A percentile compares a stretch with the other conserved stretches of the same genome.
Conservation (phyloP, 345 rosid genomes). For the Toxicodendron radicans region DNA sequence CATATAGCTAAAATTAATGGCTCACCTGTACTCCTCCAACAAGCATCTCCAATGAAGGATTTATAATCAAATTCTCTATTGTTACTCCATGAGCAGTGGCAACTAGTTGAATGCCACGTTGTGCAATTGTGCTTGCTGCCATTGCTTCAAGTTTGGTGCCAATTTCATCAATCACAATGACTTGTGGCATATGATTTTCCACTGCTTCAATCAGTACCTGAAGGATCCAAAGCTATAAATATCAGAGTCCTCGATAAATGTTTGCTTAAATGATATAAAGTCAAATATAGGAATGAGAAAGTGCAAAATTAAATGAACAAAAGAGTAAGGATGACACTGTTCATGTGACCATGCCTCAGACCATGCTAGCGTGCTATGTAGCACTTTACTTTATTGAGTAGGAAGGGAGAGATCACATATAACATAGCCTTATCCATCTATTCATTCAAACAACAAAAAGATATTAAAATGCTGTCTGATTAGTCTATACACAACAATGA, state of each 20-base stretch:
- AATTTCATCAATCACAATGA: slow-evolving; percentile 91
- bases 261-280: neutral
- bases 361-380: neutral
- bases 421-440: neutral
- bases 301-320: neutral
- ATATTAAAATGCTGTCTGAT: neutral
- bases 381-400: neutral
- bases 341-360: neutral
- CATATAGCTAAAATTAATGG: neutral
- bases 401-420: neutral
- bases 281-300: neutral
- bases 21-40: slow-evolving; percentile 90
- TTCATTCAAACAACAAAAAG: neutral
- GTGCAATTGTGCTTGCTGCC: slow-evolving; percentile 95
- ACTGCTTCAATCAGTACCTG: slow-evolving; percentile 91
- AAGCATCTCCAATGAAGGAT: slow-evolving; percentile 90
- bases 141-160: slow-evolving; percentile 93
- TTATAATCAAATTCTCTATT: slow-evolving; percentile 81
- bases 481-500: neutral
- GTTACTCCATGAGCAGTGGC: slow-evolving; percentile 91
- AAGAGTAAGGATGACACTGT: neutral
- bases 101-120: slow-evolving; percentile 92
- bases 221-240: slow-evolving; percentile 16
- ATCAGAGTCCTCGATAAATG: neutral
- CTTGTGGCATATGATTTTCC: slow-evolving; percentile 97